A percentile compares a stretch with the other conserved stretches of the same genome.
Conservation (phyloP, 2,329 filamentous ascomycete genomes). For the Rutstroemia sp. region DNA sequence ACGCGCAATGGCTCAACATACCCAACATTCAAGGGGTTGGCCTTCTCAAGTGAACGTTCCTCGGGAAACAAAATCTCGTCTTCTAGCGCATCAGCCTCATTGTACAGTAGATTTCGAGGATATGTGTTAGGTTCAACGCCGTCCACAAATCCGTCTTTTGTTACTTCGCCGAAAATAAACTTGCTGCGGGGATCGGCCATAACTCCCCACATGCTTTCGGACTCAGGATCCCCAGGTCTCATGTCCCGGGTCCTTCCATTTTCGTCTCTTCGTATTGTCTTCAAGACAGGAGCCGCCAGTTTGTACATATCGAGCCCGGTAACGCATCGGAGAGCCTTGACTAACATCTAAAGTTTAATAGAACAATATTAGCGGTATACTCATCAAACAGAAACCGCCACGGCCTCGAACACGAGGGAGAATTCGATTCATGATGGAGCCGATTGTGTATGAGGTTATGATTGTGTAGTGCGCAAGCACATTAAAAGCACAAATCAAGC, state of each 20-base stretch:
- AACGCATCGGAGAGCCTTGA: slow-evolving; percentile 32
- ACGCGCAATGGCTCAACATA: slow-evolving; percentile 8
- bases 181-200: neutral
- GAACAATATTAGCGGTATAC: neutral
- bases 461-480: no score
- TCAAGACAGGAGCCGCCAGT: slow-evolving; percentile 29
- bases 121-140: neutral
- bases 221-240: neutral
- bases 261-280: slow-evolving; percentile 32
- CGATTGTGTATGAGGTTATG: no score
- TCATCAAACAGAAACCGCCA: no score
- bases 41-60: slow-evolving; percentile 17
- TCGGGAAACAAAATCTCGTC: slow-evolving; percentile 36
- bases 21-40: slow-evolving; percentile 2
- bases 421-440: neutral
- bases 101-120: slow-evolving; percentile 30
- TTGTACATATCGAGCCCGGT: slow-evolving; percentile 29
- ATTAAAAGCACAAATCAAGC: no score
- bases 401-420: no score
- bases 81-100: slow-evolving; percentile 34
- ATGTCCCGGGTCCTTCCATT: slow-evolving; percentile 6
- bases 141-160: neutral
- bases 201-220: slow-evolving; percentile 1
- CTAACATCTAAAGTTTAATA: slow-evolving; percentile 25
- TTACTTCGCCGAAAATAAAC: neutral